These are phyloP conservation scores for Crithidia acanthocephali DNA, from an alignment of 208 protist genomes.

Conservation along the genomic window DNA sequence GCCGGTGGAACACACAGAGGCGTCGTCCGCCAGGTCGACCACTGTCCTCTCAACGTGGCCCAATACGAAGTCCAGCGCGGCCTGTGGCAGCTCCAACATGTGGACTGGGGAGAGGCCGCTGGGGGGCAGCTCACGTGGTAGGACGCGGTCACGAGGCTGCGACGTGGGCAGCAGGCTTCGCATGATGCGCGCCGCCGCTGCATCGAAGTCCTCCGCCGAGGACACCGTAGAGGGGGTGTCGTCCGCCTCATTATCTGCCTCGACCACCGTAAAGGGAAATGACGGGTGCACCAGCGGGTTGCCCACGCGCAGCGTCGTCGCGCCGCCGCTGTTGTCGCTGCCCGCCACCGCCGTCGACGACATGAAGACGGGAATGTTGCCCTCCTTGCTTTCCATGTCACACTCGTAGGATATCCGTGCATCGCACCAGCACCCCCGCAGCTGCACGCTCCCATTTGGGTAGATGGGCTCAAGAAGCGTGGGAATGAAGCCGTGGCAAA, in stretches of 20 bases:
- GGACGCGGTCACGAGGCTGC: not conserved
- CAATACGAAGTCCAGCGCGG: not conserved
- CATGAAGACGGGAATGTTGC: too few relatives aligned
- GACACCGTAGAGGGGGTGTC: not conserved
- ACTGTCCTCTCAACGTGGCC: not conserved
- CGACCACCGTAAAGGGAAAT: not conserved
- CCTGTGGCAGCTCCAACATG: not conserved
- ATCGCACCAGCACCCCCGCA: conserved; percentile 48
- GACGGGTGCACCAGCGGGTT: not conserved
- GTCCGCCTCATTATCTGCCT: not conserved
- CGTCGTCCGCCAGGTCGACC: not conserved
- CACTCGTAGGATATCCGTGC: too few relatives aligned
- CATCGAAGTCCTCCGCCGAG: not conserved
- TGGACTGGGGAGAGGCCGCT: not conserved
- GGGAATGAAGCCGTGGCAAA: conserved; percentile 57
- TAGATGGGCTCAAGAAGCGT: conserved; percentile 47
- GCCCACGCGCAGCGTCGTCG: not conserved
- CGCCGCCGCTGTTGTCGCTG: not conserved
- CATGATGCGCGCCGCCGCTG: not conserved
- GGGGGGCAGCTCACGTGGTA: not conserved
- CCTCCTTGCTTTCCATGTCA: not conserved
- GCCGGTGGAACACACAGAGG: too few relatives aligned
- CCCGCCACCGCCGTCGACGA: too few relatives aligned
- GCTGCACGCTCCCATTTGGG: conserved; percentile 38
- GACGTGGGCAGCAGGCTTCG: not conserved